These are phyloP conservation scores for Myxozyma monticola DNA, from an alignment of 805 yeast species.

Conservation along the genomic window DNA sequence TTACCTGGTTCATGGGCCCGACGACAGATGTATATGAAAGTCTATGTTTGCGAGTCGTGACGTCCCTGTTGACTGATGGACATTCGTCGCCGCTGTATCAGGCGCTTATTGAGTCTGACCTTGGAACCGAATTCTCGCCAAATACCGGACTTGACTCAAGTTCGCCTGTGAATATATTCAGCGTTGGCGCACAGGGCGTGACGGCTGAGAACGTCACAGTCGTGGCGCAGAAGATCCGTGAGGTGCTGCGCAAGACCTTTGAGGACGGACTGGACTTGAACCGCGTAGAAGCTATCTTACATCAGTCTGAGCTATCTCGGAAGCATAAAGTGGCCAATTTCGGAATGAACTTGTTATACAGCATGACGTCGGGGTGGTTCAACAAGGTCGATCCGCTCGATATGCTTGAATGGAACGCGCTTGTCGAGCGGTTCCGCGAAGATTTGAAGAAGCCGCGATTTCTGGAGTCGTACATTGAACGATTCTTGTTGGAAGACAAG, in stretches of 20 bases:
- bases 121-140: slow-evolving; percentile 82
- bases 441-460: slow-evolving; percentile 61
- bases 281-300: slow-evolving; percentile 81
- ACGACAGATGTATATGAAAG: slow-evolving; percentile 69
- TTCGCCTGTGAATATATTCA: slow-evolving; percentile 72
- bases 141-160: slow-evolving; percentile 86
- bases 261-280: slow-evolving; percentile 50
- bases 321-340: slow-evolving; percentile 88
- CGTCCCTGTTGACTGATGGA: slow-evolving; percentile 78
- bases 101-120: slow-evolving; percentile 77
- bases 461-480: slow-evolving; percentile 59
- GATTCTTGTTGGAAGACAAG: slow-evolving; percentile 49
- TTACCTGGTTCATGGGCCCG: slow-evolving; percentile 85
- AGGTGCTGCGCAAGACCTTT: slow-evolving; percentile 49
- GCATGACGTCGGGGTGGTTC: slow-evolving; percentile 82
- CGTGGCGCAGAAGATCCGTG: slow-evolving; percentile 51
- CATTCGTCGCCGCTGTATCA: slow-evolving; percentile 90
- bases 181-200: slow-evolving; percentile 83
- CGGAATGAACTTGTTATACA: slow-evolving; percentile 74
- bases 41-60: slow-evolving; percentile 68
- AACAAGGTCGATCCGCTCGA: slow-evolving; percentile 77
- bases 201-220: slow-evolving; percentile 46
- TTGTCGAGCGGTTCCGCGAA: slow-evolving; percentile 57
- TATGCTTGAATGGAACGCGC: slow-evolving; percentile 61
- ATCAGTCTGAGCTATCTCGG: slow-evolving; percentile 79